These are phyloP conservation scores for Phylloporus sp. DNA, from an alignment of 768 basidiomycete genomes.

Conservation along the genomic window DNA sequence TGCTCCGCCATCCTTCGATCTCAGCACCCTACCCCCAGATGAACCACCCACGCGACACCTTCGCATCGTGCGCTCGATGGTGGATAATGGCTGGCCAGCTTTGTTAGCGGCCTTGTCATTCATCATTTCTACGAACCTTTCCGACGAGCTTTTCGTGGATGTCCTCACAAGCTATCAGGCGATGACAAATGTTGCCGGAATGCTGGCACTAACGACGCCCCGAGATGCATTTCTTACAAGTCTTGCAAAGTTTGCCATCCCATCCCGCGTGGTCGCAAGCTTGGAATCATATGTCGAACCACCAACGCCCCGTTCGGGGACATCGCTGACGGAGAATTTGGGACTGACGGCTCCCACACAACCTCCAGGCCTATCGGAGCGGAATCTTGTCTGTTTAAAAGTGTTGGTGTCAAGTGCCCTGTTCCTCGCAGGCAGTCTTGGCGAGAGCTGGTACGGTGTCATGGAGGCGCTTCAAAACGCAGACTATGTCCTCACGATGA, in stretches of 20 bases:
- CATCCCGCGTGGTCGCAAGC: constrained; percentile 81
- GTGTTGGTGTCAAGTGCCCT: constrained; percentile 73
- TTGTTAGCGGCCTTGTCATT: constrained; percentile 88
- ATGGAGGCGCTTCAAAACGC: constrained; percentile 93
- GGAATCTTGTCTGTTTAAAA: constrained; percentile 89
- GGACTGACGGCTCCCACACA: constrained; percentile 51
- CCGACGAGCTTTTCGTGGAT: constrained; percentile 88
- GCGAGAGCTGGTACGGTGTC: constrained; percentile 89
- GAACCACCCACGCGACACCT: constrained; percentile 56
- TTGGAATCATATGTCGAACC: constrained; percentile 59
- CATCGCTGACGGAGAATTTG: constrained; percentile 61
- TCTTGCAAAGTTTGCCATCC: constrained; percentile 91
- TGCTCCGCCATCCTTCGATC: constrained; percentile 70
- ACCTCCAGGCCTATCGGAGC: constrained; percentile 76
- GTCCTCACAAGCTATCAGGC: constrained; percentile 78
- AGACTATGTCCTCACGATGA: constrained; percentile 80
- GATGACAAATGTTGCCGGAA: constrained; percentile 84
- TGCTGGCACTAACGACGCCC: constrained; percentile 81
- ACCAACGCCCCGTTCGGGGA: constrained; percentile 57
- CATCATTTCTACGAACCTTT: constrained; percentile 85
- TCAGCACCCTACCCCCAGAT: constrained; percentile 51
- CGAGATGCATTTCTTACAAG: constrained; percentile 91
- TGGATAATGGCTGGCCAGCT: constrained; percentile 89
- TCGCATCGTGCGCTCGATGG: constrained; percentile 65
- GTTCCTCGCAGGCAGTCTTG: constrained; percentile 81